These are phyloP conservation scores for Fraxinus anomala DNA, from an alignment of 257 asterid genomes.

Conservation along the genomic window DNA sequence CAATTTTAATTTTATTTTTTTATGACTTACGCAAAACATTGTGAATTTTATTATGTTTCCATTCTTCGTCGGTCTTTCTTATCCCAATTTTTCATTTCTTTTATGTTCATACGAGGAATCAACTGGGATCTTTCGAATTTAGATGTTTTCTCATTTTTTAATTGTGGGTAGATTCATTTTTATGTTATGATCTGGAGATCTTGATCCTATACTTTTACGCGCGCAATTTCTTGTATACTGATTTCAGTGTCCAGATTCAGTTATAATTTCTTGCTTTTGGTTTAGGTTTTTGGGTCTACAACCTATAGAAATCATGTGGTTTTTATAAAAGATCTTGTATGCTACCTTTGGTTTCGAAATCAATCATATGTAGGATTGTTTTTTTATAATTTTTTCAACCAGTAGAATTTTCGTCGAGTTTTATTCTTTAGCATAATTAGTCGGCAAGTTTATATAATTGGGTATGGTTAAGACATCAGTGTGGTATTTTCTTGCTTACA, in stretches of 20 bases:
- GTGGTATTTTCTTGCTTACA: not conserved
- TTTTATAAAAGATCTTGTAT: not conserved
- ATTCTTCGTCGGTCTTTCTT: not conserved
- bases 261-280: slow-evolving; percentile 8
- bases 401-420: not conserved
- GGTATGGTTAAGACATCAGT: not conserved
- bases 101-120: not conserved
- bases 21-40: not conserved
- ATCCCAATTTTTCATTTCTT: not conserved
- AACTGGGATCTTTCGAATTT: not conserved
- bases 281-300: not conserved
- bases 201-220: slow-evolving; percentile 1
- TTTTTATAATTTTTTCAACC: not conserved
- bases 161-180: not conserved
- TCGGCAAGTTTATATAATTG: not conserved
- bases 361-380: not conserved
- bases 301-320: not conserved
- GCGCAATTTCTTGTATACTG: not conserved
- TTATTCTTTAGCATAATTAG: not conserved
- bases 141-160: not conserved
- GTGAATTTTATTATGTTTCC: not conserved
- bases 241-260: slow-evolving; percentile 3
- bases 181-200: slow-evolving; percentile 26
- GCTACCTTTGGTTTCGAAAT: not conserved
- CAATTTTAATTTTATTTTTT: not conserved